Evolutionary conservation across 2,329 filamentous ascomycete genomes (phyloP), one percentile per base, ranked within the genome.

Genomic region (Sarocladium oryzae): DNA sequence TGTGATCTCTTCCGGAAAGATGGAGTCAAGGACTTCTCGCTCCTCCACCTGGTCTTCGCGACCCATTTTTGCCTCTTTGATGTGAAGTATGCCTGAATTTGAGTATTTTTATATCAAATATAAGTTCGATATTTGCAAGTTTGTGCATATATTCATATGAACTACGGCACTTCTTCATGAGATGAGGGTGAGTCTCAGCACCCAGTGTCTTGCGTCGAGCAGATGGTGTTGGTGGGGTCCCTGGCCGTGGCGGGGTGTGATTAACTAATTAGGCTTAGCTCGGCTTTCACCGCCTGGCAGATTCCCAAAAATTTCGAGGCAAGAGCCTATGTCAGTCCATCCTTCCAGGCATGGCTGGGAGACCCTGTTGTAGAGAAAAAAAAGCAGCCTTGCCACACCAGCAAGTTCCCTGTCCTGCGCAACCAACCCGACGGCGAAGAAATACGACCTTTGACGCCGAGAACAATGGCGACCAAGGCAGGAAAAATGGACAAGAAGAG

Each of bases 1-100:
- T 79, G 85, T 92, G 60, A 99, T 96, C 73, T 99, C 93, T 54
- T 99, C 92, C 1, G 93, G 90, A 60, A 97, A 99, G 64, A 99
- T 99, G 55, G 92, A 96, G 65, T 95, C 89, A 66, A 99, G 89
- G 61, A 99, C 92, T 70, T 99, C 93, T 55, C 91, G 85, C 78
- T 99, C 93, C 73, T 99, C 93, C 58, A 85, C 73, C 69, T 99
- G 93, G 55, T 99, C 93, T 76, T 97, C 92, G 66, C 73, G 78
- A 48, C 82, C 82, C 82, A 86, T 85, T 30, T 15, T 24, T 28
- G 35, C 35, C 9, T 8, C 35, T 37, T 32, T n/a, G n/a, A n/a
- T n/a, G n/a, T n/a, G n/a, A n/a, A n/a, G n/a, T n/a, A n/a, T n/a
- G n/a, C n/a, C n/a, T n/a, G n/a, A n/a, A n/a, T n/a, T n/a, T n/a